phyloP scores from a whole-genome alignment of 495 filamentous ascomycete species.

The Xylaria scruposa region DNA sequence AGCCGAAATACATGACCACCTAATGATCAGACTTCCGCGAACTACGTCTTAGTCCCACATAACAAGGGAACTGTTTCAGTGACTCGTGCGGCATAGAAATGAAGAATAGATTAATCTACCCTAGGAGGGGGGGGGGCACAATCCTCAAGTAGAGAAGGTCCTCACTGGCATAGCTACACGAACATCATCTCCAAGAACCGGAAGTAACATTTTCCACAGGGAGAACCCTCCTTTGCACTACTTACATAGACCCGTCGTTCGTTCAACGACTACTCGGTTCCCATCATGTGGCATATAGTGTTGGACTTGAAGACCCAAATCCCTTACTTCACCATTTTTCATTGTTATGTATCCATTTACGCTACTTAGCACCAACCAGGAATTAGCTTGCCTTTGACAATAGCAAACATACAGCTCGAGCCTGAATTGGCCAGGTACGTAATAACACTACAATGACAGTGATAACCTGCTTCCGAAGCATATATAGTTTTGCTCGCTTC shows the following conservation, averaged over 20 bases:
- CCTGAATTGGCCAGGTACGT: not conserved
- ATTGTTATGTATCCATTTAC: not conserved
- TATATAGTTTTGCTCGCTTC: not conserved
- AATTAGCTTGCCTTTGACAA: not conserved
- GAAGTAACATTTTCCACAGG: not conserved
- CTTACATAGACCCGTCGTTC: not conserved
- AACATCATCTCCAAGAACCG: not conserved
- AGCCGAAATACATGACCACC: not conserved
- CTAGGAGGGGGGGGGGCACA: not conserved
- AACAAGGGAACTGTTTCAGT: not conserved
- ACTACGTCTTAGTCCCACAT: not conserved
- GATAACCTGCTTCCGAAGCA: not conserved
- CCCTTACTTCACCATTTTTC: not conserved
- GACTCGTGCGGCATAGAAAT: not conserved
- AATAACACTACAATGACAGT: not conserved
- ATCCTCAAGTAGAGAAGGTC: not conserved
- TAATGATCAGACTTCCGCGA: not conserved
- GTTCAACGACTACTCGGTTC: not conserved
- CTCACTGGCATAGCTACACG: not conserved
- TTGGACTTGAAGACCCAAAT: not conserved
- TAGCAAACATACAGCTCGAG: not conserved
- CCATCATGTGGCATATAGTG: not conserved
- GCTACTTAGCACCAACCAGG: not conserved
- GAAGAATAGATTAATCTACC: not conserved
- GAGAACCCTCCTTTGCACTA: not conserved